A percentile compares a stretch with the other conserved stretches of the same genome.
Conservation (phyloP, 768 basidiomycete genomes). For the Pleurotus giganteus region DNA sequence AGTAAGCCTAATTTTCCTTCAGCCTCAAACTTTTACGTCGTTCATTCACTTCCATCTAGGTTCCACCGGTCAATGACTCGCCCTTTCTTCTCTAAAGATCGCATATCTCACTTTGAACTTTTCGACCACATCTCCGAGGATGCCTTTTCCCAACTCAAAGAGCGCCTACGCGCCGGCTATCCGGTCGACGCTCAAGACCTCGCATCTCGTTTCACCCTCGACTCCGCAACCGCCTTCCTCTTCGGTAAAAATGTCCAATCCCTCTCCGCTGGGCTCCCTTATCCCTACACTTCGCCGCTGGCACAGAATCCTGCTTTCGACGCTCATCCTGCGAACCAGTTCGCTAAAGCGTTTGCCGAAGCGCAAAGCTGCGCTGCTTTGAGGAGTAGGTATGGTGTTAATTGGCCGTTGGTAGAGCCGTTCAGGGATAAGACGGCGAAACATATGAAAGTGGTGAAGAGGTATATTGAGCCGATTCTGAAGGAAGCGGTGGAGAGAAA, state of each 20-base stretch:
- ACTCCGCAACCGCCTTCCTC: constrained; percentile 58
- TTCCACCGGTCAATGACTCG: constrained; percentile 61
- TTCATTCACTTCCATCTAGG: constrained; percentile 22
- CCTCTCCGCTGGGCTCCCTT: constrained; percentile 45
- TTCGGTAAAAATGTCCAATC: constrained; percentile 48
- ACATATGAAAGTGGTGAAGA: constrained; percentile 45
- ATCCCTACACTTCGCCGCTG: constrained; percentile 35
- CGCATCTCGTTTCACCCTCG: constrained; percentile 55
- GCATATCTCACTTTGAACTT: constrained; percentile 52
- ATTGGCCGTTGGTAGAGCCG: constrained; percentile 56
- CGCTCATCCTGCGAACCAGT: constrained; percentile 34
- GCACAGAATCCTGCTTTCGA: constrained; percentile 13
- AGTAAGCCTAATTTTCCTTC: constrained; percentile 28
- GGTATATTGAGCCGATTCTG: constrained; percentile 54
- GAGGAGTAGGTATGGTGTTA: constrained; percentile 37
- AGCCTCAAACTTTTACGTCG: not conserved
- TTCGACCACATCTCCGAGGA: constrained; percentile 50
- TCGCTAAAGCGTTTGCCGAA: constrained; percentile 47
- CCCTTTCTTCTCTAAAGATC: constrained; percentile 56
- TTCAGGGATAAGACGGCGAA: constrained; percentile 44
- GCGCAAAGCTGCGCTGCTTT: constrained; percentile 41
- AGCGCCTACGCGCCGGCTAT: constrained; percentile 41
- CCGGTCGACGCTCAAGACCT: constrained; percentile 63
- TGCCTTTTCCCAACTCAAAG: constrained; percentile 41
- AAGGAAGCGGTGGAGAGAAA: constrained; percentile 42